Evolutionary conservation across 108 stramenopile species (phyloP), one percentile per base, ranked within the genome.

Genomic region (Pseudonitzschia delicatissima): DNA sequence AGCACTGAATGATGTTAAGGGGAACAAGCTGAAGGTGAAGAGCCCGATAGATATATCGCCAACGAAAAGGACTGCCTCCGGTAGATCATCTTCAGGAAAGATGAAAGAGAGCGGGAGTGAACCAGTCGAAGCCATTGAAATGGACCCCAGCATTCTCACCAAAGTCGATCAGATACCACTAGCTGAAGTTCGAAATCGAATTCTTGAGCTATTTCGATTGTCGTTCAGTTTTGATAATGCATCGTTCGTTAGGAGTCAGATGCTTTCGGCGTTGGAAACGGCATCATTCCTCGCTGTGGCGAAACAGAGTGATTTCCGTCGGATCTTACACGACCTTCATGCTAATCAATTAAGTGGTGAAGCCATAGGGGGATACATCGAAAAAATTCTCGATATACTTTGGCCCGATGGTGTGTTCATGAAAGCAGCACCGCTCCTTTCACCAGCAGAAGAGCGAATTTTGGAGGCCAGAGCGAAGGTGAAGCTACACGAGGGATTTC

Each of bases 161-260:
- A 80, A 81, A 71, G 74, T 85, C 45, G 87, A 85, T 44, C 77
- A 87, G 67, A 76, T 93, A 27, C 75, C 76, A 39, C 62, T 93
- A 18, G 77, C 75, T 20, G 78, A 89, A 52, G 92, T 91, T 18
- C 78, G 92, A 9, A 82, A 81, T 45, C 77, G 77, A 5, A 62
- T 85, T 17, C 86, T 93, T 69, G 82, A 83, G 62, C 64, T 93
- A 47, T 62, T 91, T 11, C 77, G 81, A 51, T 67, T 87, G 65
- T 69, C 87, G 13, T 91, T 95, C 51, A 86, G 87, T 61, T 87
- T 95, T 36, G 94, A 92, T 49, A 87, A 89, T 74, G 94, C 94
- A 7, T 87, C 86, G 6, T 95, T 95, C 62, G 79, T 92, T 27
- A 86, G 94, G 9, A 85, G 80, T 39, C 77, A 84, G 33, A 76